These are phyloP conservation scores for Phytophthora colocasiae DNA, from an alignment of 352 stramenopile species.

Conservation along the genomic window DNA sequence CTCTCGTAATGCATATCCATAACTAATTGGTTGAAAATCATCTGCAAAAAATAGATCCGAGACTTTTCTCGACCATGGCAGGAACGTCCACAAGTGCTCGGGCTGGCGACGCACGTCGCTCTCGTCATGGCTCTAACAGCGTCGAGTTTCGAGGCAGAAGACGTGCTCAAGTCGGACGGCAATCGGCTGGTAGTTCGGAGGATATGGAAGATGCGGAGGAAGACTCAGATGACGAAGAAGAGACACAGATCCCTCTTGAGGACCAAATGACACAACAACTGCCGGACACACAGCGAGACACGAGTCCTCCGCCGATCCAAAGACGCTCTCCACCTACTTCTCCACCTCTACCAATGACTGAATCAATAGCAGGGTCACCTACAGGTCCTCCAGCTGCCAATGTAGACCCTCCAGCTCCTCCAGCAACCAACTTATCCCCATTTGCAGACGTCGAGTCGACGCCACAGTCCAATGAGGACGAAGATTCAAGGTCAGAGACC, in stretches of 20 bases:
- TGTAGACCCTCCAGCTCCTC: slow-evolving; percentile 1
- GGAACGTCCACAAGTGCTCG: not conserved
- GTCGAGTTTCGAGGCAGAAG: slow-evolving; percentile 6
- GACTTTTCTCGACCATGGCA: slow-evolving; percentile 19
- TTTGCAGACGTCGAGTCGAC: slow-evolving; percentile 52
- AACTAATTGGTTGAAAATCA: slow-evolving; percentile 14
- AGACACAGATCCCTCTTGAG: slow-evolving; percentile 41
- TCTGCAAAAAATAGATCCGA: slow-evolving; percentile 17
- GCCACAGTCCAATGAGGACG: slow-evolving; percentile 70
- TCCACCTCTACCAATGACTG: slow-evolving; percentile 33
- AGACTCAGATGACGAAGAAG: slow-evolving; percentile 44
- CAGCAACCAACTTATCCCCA: slow-evolving; percentile 43
- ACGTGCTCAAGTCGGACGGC: not conserved
- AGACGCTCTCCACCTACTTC: slow-evolving; percentile 33
- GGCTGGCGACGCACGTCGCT: slow-evolving; percentile 5
- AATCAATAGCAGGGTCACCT: slow-evolving; percentile 18
- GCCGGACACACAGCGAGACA: slow-evolving; percentile 25
- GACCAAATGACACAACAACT: slow-evolving; percentile 47
- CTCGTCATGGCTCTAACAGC: not conserved
- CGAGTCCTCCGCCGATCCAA: slow-evolving; percentile 26
- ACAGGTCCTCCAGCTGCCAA: slow-evolving; percentile 9
- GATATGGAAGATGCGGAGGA: slow-evolving; percentile 41
- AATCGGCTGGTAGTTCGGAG: slow-evolving; percentile 22
- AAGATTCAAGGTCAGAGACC: slow-evolving; percentile 83
- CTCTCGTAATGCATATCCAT: not conserved